Percentiles rank a stretch among this genome's conserved stretches.
Evolutionary conservation across 306 rosid genomes (phyloP).

Genomic region (Cicer bijugum): DNA sequence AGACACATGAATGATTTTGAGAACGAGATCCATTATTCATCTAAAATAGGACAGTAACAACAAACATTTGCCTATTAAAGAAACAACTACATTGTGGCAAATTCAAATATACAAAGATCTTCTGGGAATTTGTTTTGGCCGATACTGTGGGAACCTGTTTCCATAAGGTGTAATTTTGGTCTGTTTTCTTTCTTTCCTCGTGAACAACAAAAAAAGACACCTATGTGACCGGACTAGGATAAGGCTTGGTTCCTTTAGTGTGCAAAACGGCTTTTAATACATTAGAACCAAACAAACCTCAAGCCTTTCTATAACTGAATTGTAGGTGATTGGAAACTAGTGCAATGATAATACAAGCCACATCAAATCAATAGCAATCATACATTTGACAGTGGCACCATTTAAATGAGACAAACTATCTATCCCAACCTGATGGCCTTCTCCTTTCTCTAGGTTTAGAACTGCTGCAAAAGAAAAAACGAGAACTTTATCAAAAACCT

Average conservation of each 20-base stretch:
- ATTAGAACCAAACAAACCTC: constrained; percentile 4
- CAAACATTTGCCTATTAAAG: too few relatives aligned
- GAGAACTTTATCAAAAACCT: constrained; percentile 50
- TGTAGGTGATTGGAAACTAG: constrained; percentile 18
- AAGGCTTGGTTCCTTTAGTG: not conserved
- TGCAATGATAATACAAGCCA: constrained; percentile 50
- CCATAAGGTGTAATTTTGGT: not conserved
- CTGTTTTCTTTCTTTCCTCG: not conserved
- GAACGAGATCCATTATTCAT: too few relatives aligned
- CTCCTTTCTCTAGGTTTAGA: constrained; percentile 81
- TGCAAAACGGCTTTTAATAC: not conserved
- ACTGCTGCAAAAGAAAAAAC: constrained; percentile 55
- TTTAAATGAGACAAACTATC: constrained; percentile 49
- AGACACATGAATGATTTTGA: too few relatives aligned
- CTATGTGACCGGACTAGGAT: not conserved
- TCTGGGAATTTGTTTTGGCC: not conserved
- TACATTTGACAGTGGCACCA: constrained; percentile 26
- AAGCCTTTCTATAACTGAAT: constrained; percentile 21
- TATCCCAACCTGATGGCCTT: constrained; percentile 94
- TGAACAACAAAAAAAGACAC: not conserved
- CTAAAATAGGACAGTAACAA: too few relatives aligned
- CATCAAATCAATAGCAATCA: constrained; percentile 45
- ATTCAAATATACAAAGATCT: not conserved
- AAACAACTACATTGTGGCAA: too few relatives aligned
- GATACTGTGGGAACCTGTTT: not conserved